phyloP scores from a whole-genome alignment of 495 filamentous ascomycete genomes.

The Daldinia loculata region DNA sequence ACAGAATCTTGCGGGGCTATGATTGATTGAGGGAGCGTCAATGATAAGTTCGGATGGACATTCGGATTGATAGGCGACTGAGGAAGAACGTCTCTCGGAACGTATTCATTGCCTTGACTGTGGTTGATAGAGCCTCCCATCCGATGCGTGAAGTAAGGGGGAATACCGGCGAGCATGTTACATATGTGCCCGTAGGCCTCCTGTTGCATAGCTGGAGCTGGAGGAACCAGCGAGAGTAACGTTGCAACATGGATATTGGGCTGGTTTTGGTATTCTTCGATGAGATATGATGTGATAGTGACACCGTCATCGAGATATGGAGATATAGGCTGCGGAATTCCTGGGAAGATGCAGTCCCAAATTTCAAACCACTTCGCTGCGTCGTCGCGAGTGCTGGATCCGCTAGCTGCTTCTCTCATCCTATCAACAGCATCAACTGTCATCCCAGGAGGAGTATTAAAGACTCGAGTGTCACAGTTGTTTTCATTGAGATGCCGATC shows the following conservation, averaged over 20 bases:
- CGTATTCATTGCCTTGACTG: too few species aligned
- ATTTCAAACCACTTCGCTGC: conserved; percentile 27
- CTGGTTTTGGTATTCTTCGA: neutral
- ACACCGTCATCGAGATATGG: neutral
- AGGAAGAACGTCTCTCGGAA: too few species aligned
- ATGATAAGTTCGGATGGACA: too few species aligned
- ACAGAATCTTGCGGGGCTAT: too few species aligned
- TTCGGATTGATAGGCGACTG: too few species aligned
- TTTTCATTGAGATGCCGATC: conserved; percentile 5
- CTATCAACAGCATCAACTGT: conserved; percentile 1
- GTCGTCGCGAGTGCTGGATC: neutral
- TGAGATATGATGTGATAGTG: neutral
- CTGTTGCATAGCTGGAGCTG: too few species aligned
- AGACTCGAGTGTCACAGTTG: neutral
- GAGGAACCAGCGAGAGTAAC: too few species aligned
- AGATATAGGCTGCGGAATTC: neutral
- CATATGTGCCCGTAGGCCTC: neutral
- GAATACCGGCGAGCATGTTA: too few species aligned
- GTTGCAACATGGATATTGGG: too few species aligned
- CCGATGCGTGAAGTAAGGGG: too few species aligned
- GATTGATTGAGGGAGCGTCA: too few species aligned
- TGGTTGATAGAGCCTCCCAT: too few species aligned
- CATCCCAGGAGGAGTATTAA: neutral
- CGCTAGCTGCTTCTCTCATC: neutral
- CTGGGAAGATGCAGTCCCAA: conserved; percentile 30